phyloP scores from a whole-genome alignment of 306 rosid genomes.

The Fagus sylvatica region DNA sequence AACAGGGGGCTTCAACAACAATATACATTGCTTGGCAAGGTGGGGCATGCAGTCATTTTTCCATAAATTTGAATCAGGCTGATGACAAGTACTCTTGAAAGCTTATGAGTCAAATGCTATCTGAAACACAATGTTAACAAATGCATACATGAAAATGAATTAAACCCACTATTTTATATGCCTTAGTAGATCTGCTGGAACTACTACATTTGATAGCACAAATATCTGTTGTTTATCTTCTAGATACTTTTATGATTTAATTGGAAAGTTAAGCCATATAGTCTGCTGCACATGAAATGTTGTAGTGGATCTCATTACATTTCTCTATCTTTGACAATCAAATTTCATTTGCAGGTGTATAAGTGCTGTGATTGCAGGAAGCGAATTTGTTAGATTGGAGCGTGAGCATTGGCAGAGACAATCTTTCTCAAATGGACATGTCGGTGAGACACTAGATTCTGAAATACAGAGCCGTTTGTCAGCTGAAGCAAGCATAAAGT shows the following conservation, averaged over 20 bases:
- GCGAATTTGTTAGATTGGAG: constrained; percentile 91
- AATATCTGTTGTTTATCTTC: constrained; percentile 8
- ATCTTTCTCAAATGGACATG: constrained; percentile 70
- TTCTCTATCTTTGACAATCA: constrained; percentile 16
- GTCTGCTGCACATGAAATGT: constrained; percentile 4
- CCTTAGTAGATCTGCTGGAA: not conserved
- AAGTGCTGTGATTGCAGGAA: constrained; percentile 88
- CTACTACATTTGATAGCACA: not conserved
- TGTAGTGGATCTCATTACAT: not conserved
- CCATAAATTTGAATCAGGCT: constrained; percentile 3
- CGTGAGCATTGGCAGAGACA: constrained; percentile 71
- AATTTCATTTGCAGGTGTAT: constrained; percentile 70
- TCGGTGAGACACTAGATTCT: constrained; percentile 50
- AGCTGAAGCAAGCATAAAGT: constrained; percentile 83
- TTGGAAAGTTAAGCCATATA: constrained; percentile 2
- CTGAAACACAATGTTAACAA: not conserved
- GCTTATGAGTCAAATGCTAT: not conserved
- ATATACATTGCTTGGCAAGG: constrained; percentile 95
- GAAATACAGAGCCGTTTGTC: constrained; percentile 62
- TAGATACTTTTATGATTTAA: constrained; percentile 16
- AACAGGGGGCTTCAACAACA: constrained; percentile 92
- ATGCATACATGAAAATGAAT: not conserved
- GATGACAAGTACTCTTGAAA: not conserved
- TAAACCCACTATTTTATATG: not conserved
- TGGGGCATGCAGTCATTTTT: constrained; percentile 33